phyloP scores from a whole-genome alignment of 2,329 filamentous ascomycete species.

The Malbranchea cinnamomea region DNA sequence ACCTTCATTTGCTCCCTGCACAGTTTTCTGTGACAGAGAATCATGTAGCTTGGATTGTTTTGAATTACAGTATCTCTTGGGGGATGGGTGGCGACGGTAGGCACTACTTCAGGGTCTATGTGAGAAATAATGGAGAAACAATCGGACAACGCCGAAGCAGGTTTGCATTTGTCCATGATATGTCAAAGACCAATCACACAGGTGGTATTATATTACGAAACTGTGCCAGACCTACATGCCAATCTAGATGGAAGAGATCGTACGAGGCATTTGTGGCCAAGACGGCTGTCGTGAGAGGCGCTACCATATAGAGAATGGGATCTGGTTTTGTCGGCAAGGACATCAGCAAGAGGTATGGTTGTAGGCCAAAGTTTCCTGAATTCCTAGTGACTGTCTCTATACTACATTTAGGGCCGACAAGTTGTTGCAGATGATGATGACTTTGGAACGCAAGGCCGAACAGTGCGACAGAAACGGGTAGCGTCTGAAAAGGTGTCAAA shows the following conservation, averaged over 20 bases:
- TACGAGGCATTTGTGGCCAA: conserved; percentile 37
- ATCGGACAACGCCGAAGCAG: too few relatives aligned
- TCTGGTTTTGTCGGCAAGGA: conserved; percentile 64
- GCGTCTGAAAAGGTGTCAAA: conserved; percentile 37
- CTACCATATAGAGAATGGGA: conserved; percentile 61
- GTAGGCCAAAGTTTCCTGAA: conserved; percentile 4
- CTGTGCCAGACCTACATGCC: too few relatives aligned
- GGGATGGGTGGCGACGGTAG: too few relatives aligned
- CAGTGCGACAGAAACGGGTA: conserved; percentile 41
- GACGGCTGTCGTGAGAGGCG: conserved; percentile 55
- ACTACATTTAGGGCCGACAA: conserved; percentile 24
- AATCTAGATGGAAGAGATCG: conserved; percentile 28
- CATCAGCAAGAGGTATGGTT: conserved; percentile 57
- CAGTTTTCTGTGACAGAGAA: too few relatives aligned
- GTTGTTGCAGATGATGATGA: conserved; percentile 51
- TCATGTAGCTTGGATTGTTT: too few relatives aligned
- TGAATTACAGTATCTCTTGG: too few relatives aligned
- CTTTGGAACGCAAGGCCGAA: conserved; percentile 47
- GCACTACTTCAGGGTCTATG: too few relatives aligned
- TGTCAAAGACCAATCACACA: not conserved
- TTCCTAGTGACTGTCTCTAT: conserved; percentile 1
- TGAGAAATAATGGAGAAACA: too few relatives aligned
- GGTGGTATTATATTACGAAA: too few relatives aligned
- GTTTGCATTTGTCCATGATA: too few relatives aligned
- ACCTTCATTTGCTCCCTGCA: too few relatives aligned